Base-by-base conservation (phyloP, 805 yeast species). In the Wickerhamomyces xylosicus region DNA sequence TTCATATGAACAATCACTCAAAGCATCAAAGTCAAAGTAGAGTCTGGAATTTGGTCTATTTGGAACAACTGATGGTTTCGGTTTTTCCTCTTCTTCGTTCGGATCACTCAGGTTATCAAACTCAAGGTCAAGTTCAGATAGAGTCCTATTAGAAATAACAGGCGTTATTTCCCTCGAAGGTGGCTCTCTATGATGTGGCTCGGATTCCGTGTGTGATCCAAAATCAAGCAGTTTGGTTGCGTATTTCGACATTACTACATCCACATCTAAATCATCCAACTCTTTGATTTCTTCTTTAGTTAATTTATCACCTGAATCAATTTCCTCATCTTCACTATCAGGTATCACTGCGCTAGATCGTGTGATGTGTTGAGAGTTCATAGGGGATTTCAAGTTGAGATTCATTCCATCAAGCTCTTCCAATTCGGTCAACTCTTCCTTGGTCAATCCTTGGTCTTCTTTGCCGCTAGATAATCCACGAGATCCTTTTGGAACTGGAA, bases 211-310 rank as follows among this genome's bases (percentile, higher is more conserved):
- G 36, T 4, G 13, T 33, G 11, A 16, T 19, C 22, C 32, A 37
- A 21, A 21, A 28, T 15, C 19, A 9, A 34, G 25, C 33, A 27
- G 19, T 37, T 34, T 27, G 7, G 34, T 4, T 3, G 17, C 18
- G n/a, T 34, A 14, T 13, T 17, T 11, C 41, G 34, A 3, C 37
- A 29, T 5, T 32, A 31, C 6, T 35, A 35, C 29, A 9, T 25
- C 29, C 9, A 25, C 14, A 25, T 11, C 9, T n/a, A 35, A 16
- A 19, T 33, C 37, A 22, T 22, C 39, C n/a, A 36, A 11, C 3
- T 25, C 29, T 14, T 38, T 32, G 22, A 39, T 15, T 3, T 35
- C 40, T 18, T 44, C 41, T 15, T 34, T 15, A 5, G 15, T 17
- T 31, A 15, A 14, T 16, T 21, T n/a, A 28, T 7, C 22, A 5